Percentiles rank a stretch among this genome's conserved stretches.
Conservation (phyloP, 345 rosid genomes). For the Rhizophora apiculata region DNA sequence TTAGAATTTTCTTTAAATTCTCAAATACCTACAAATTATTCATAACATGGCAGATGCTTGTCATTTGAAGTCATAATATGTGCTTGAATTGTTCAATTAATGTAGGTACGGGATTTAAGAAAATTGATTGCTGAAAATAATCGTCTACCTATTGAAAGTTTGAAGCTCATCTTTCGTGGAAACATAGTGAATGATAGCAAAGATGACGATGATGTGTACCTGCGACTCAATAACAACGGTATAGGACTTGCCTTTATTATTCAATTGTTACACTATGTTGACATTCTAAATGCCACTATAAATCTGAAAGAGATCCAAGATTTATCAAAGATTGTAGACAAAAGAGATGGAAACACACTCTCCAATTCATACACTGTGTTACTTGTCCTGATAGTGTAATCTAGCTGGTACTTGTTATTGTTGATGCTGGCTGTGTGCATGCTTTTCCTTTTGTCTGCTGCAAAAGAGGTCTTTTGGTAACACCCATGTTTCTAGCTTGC, state of each 20-base stretch:
- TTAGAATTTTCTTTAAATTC: too few relatives aligned
- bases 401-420: neutral
- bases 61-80: neutral
- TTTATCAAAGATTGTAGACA: neutral
- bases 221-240: slow-evolving; percentile 56
- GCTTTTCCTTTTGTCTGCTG: too few relatives aligned
- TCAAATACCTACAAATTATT: too few relatives aligned
- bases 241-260: slow-evolving; percentile 12
- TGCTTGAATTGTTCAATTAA: slow-evolving; percentile 14
- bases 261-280: neutral
- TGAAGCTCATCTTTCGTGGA: slow-evolving; percentile 72
- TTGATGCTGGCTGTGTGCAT: too few relatives aligned
- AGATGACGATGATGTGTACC: slow-evolving; percentile 37
- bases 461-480: too few relatives aligned
- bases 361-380: neutral
- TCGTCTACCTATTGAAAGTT: slow-evolving; percentile 44
- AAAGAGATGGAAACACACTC: neutral
- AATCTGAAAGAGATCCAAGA: neutral
- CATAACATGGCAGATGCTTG: too few relatives aligned
- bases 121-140: slow-evolving; percentile 52
- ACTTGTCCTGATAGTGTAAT: neutral
- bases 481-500: too few relatives aligned
- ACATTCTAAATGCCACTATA: neutral
- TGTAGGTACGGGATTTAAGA: slow-evolving; percentile 65
- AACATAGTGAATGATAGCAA: slow-evolving; percentile 52